Percentiles rank a stretch among this genome's conserved stretches.
Conservation (phyloP, 441 rosid genomes). For the Capsella rubella region DNA sequence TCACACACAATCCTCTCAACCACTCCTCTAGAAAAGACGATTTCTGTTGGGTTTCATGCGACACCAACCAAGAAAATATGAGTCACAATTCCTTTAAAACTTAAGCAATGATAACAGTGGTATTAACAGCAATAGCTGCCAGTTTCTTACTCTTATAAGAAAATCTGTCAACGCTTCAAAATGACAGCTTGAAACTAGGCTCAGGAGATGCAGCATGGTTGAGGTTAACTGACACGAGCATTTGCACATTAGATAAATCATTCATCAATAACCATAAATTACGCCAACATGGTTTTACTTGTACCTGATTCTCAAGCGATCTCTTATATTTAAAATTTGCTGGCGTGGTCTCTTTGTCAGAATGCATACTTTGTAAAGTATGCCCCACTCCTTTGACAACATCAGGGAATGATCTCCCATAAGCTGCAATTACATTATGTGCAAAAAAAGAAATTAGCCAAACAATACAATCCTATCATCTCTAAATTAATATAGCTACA, state of each 20-base stretch:
- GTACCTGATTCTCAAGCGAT: constrained; percentile 87
- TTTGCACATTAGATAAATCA: constrained; percentile 17
- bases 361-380: constrained; percentile 71
- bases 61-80: constrained; percentile 6
- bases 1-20: constrained; percentile 69
- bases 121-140: constrained; percentile 8
- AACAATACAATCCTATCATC: constrained; percentile 2
- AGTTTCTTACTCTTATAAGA: constrained; percentile 72
- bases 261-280: constrained; percentile 9
- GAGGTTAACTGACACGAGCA: constrained; percentile 70
- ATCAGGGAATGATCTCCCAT: constrained; percentile 86
- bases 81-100: constrained; percentile 29
- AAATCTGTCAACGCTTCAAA: constrained; percentile 69
- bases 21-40: constrained; percentile 83
- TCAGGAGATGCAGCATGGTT: constrained; percentile 79
- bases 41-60: constrained; percentile 57
- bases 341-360: constrained; percentile 68
- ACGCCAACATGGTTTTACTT: constrained; percentile 5
- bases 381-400: constrained; percentile 86
- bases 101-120: constrained; percentile 18
- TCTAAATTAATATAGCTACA: constrained; percentile 20
- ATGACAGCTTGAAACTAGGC: constrained; percentile 65
- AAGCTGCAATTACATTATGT: constrained; percentile 55
- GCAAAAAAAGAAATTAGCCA: constrained; percentile 27
- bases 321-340: constrained; percentile 81